A percentile compares a stretch with the other conserved stretches of the same genome.
Evolutionary conservation across 2,329 filamentous ascomycete genomes (phyloP).

Genomic region (Penicillium sp.): DNA sequence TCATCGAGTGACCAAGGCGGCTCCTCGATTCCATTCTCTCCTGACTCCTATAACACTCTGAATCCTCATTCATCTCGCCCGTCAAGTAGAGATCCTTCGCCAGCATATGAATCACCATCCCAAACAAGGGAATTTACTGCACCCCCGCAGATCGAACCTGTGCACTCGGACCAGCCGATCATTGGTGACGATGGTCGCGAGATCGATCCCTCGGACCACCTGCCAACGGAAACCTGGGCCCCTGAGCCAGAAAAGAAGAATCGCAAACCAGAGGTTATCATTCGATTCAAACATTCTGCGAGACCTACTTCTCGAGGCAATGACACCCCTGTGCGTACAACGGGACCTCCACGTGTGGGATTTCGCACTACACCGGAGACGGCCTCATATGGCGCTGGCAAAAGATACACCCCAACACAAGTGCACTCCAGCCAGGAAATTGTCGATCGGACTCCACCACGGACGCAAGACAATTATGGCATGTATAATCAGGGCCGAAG

Average conservation of each 20-base stretch:
- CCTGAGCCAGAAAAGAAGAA: conserved; percentile 58
- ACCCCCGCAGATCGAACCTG: conserved; percentile 34
- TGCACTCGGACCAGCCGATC: conserved; percentile 49
- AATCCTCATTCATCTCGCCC: conserved; percentile 46
- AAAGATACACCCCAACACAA: conserved; percentile 15
- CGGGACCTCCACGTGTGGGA: conserved; percentile 24
- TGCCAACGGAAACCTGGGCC: conserved; percentile 60
- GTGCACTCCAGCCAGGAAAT: conserved; percentile 11
- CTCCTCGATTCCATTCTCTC: conserved; percentile 52
- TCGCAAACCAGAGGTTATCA: conserved; percentile 45
- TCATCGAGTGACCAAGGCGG: conserved; percentile 36
- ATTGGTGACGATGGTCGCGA: conserved; percentile 59
- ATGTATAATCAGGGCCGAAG: conserved; percentile 14
- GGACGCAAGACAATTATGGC: conserved; percentile 15
- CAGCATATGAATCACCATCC: conserved; percentile 36
- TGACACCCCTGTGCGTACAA: conserved; percentile 10
- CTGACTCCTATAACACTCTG: conserved; percentile 56
- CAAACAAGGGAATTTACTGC: conserved; percentile 37
- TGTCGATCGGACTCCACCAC: conserved; percentile 22
- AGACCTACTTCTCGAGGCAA: conserved; percentile 22
- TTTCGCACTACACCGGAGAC: conserved; percentile 12
- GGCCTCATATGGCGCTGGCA: conserved; percentile 10
- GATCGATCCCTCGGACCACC: conserved; percentile 61
- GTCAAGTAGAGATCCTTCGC: conserved; percentile 28
- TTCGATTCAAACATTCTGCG: conserved; percentile 42